These are phyloP conservation scores for Sphagnum magellanicum DNA, from an alignment of 228 moss, liverwort and hornwort species.

Conservation along the genomic window DNA sequence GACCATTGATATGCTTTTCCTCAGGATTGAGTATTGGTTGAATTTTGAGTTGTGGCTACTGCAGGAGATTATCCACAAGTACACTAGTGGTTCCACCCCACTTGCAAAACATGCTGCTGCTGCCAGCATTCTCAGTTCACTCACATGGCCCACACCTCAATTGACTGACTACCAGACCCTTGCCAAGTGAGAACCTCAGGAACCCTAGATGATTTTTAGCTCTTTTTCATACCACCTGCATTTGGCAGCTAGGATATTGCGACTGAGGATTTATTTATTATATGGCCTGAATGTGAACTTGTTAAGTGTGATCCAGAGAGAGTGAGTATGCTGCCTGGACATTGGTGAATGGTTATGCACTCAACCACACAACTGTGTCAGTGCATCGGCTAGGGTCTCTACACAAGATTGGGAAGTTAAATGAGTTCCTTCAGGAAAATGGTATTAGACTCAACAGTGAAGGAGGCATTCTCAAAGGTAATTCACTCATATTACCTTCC, in stretches of 20 bases:
- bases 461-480: slow-evolving; percentile 92
- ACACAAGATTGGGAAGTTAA: slow-evolving; percentile 58
- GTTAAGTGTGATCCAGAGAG: slow-evolving; percentile 39
- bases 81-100: slow-evolving; percentile 44
- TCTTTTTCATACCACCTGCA: background rate
- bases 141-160: slow-evolving; percentile 80
- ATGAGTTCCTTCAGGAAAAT: slow-evolving; percentile 68
- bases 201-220: background rate
- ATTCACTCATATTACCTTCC: background rate
- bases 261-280: background rate
- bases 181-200: slow-evolving; percentile 45
- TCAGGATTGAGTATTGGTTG: too few relatives aligned
- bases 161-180: slow-evolving; percentile 74
- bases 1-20: too few relatives aligned
- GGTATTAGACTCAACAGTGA: slow-evolving; percentile 87
- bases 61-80: slow-evolving; percentile 70
- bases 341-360: slow-evolving; percentile 82
- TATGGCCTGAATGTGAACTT: too few relatives aligned
- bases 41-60: background rate
- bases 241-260: background rate
- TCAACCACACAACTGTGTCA: slow-evolving; percentile 92
- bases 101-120: slow-evolving; percentile 59
- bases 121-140: slow-evolving; percentile 71
- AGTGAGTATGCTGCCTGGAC: slow-evolving; percentile 99
- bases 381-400: slow-evolving; percentile 79